Conservation (phyloP, 2,329 filamentous ascomycete species). For the Pseudogymnoascus sp. region DNA sequence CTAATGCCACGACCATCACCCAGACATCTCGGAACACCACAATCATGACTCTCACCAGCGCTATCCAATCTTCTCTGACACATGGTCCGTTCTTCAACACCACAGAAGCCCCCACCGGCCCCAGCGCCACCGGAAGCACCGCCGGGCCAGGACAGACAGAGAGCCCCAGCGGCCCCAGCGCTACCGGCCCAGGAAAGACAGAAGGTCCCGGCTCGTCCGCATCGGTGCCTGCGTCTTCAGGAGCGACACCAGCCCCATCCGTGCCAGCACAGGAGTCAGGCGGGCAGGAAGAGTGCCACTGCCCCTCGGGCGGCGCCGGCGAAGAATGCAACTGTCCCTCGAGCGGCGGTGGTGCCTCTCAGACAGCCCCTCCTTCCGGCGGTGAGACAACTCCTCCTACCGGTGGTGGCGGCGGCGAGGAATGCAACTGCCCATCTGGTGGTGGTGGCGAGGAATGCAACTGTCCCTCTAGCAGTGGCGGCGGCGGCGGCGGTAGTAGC, state of each 20-base stretch:
- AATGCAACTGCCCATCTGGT: background rate
- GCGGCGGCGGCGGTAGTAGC: background rate
- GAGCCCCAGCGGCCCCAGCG: background rate
- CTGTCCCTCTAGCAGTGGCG: background rate
- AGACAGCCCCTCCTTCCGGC: background rate
- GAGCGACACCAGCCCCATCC: background rate
- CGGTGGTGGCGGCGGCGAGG: background rate
- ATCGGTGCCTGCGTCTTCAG: background rate
- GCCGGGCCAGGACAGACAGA: background rate
- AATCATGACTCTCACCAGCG: background rate
- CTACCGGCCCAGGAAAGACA: background rate
- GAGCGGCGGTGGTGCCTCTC: background rate
- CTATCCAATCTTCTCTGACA: background rate
- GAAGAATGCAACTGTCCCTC: background rate
- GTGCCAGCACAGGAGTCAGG: background rate
- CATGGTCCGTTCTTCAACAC: conserved; percentile 1
- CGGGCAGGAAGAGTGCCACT: background rate
- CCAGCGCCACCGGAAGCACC: background rate
- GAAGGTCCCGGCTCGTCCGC: background rate
- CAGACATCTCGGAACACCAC: background rate
- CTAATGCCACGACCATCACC: background rate
- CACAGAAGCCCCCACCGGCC: background rate
- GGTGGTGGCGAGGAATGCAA: background rate
- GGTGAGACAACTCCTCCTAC: background rate
- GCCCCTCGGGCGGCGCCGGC: background rate